Evolutionary conservation across 495 filamentous ascomycete genomes (phyloP), one percentile per base, ranked within the genome.

Genomic region (Neurospora tetraspora): DNA sequence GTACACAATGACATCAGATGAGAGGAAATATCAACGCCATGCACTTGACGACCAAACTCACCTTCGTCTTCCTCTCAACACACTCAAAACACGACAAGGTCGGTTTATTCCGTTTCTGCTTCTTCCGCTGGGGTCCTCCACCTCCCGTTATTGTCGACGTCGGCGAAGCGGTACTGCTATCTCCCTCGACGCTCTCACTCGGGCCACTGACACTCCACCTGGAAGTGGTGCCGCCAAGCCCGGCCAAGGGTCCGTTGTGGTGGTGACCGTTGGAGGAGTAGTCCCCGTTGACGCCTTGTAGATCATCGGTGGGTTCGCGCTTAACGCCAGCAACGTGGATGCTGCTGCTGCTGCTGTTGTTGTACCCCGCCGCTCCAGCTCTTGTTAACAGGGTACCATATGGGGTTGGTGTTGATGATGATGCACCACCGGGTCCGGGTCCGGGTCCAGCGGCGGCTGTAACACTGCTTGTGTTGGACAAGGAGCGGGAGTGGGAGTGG

Each of bases 31-130:
- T 34, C 20, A 20, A 27, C 6, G n/a, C 39, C 27, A 31, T 39
- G 27, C 40, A 45, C 14, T 45, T 8, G 47, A 43, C 39, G 39
- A 72, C 69, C 6, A 40, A 11, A 82, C 86, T 74, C 76, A 86
- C 89, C 84, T 91, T 91, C 16, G 89, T 91, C 80, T 92, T 91
- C 70, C 89, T 83, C 79, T 89, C 89, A 40, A 92, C 90, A 78
- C 91, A 93, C 74, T 91, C 90, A 71, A 88, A 84, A 77, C 91
- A 93, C 47, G 89, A 91, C 47, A 93, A 76, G 1, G 90, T 93
- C 5, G 91, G 91, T 77, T 93, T 93, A 80, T 93, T 93, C 34
- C 91, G 84, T 78, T 90, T 92, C 79, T 91, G 90, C 79, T 89
- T 91, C 80, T 90, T 91, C 80, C 80, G 85, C 4, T 76, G 70